Evolutionary conservation across 306 rosid species (phyloP).

Genomic region (Oemleria cerasiformis): DNA sequence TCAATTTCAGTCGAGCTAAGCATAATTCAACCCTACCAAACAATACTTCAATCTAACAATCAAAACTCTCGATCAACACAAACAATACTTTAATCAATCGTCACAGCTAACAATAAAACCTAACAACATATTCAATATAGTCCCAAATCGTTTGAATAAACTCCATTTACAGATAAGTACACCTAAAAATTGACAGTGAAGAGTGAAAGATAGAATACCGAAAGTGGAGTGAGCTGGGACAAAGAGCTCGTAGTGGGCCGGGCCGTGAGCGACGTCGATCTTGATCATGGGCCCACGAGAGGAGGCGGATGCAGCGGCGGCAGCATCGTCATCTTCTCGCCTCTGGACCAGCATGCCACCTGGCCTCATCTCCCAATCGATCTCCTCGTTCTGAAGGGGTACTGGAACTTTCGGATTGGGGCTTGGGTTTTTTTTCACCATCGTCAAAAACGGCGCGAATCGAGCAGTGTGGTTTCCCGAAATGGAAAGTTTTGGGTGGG

Average conservation of each 20-base stretch:
- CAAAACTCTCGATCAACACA: background rate
- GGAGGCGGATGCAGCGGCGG: constrained; percentile 1
- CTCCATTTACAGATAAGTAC: background rate
- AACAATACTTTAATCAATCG: background rate
- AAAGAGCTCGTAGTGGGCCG: constrained; percentile 30
- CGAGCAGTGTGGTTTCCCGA: background rate
- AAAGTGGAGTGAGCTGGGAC: constrained; percentile 50
- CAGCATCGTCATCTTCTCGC: constrained; percentile 30
- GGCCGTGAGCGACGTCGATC: constrained; percentile 36
- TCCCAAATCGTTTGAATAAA: too few relatives aligned
- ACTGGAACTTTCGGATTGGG: background rate
- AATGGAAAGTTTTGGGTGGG: background rate
- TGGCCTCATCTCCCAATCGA: constrained; percentile 43
- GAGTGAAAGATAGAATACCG: constrained; percentile 28
- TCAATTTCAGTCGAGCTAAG: constrained; percentile 15
- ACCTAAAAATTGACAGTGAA: background rate
- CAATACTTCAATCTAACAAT: background rate
- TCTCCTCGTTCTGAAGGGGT: constrained; percentile 15
- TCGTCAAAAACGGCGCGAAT: background rate
- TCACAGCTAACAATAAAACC: background rate
- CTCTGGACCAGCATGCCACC: constrained; percentile 49
- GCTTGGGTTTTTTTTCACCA: constrained; percentile 25
- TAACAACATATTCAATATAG: background rate
- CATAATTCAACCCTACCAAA: background rate
- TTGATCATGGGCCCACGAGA: constrained; percentile 32